Base-by-base conservation (phyloP, 163 green algal species). In the Coccomyxa subellipsoidea region DNA sequence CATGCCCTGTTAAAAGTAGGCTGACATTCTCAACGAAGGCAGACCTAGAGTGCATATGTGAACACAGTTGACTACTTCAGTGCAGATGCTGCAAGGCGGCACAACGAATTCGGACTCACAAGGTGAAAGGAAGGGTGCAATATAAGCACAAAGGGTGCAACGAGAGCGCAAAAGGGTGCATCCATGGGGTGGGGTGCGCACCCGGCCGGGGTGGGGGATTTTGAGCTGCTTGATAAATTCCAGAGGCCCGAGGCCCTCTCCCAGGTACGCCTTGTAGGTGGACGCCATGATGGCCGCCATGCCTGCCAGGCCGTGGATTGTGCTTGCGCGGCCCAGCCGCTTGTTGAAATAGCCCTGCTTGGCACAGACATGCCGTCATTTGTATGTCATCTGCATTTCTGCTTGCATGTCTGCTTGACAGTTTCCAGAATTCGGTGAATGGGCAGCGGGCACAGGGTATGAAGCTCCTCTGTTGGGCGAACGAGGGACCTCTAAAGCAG, bases 251-350 rank as follows among this genome's bases (percentile, higher is more conserved):
- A 98, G 80, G 29, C 94, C 94, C 85, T 98, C 94, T 0, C 96
- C 95, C 73, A 99, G 88, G 89, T 98, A 97, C 12, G 93, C 88
- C 86, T 97, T 97, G 92, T 99, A 99, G 27, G 95, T 98, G 77
- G 91, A 96, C 4, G 95, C 96, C 92, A 98, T 98, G 81, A 97
- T 92, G 32, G 96, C 93, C 0, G 96, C 95, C 88, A 96, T 94
- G 76, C 94, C 88, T 6, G 93, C 92, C 88, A 99, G 93, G 78
- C 96, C 96, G 84, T 99, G 96, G 79, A 99, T 98, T 34, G 92
- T 90, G 36, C 85, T 92, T 10, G 93, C 91, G 8, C 96, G 88
- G 81, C 96, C 69, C 21, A 97, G 82, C 38, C 96, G 92, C 82
- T 93, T 86, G 69, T 84, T 29, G 23, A 38, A 21, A 38, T 66